A percentile compares a stretch with the other conserved stretches of the same genome.
These are phyloP conservation scores for Trametes maxima DNA, from an alignment of 768 basidiomycete species.

Conservation along the genomic window DNA sequence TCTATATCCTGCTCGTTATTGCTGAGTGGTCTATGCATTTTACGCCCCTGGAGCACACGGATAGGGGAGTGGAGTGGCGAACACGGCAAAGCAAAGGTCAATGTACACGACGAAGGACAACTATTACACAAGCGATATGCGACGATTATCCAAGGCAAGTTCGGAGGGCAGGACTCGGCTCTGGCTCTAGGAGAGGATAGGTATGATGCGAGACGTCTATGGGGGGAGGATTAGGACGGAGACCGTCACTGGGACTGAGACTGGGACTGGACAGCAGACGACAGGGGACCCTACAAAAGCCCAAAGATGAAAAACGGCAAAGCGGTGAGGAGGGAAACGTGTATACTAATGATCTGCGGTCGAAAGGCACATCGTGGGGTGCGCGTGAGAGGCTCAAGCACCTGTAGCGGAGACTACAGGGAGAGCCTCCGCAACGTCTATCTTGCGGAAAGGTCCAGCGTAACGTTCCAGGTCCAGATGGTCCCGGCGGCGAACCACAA, in stretches of 20 bases:
- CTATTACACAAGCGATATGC: conserved; percentile 4
- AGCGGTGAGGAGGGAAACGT: conserved; percentile 1
- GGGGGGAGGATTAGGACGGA: background rate
- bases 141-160: conserved; percentile 12
- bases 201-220: background rate
- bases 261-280: background rate
- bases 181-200: conserved; percentile 6
- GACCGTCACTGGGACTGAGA: background rate
- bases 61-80: background rate
- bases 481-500: conserved; percentile 18
- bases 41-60: background rate
- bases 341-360: background rate
- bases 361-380: too few species aligned
- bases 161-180: background rate
- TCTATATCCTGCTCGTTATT: background rate
- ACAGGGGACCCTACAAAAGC: conserved; percentile 6
- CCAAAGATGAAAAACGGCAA: background rate
- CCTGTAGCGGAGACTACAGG: conserved; percentile 8
- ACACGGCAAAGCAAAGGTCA: background rate
- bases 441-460: conserved; percentile 25
- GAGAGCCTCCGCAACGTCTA: conserved; percentile 7
- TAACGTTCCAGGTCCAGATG: conserved; percentile 20
- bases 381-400: background rate
- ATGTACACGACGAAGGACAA: conserved; percentile 1
- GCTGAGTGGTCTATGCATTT: background rate